phyloP scores from a whole-genome alignment of 2,329 filamentous ascomycete genomes.

The Nakataea oryzae region DNA sequence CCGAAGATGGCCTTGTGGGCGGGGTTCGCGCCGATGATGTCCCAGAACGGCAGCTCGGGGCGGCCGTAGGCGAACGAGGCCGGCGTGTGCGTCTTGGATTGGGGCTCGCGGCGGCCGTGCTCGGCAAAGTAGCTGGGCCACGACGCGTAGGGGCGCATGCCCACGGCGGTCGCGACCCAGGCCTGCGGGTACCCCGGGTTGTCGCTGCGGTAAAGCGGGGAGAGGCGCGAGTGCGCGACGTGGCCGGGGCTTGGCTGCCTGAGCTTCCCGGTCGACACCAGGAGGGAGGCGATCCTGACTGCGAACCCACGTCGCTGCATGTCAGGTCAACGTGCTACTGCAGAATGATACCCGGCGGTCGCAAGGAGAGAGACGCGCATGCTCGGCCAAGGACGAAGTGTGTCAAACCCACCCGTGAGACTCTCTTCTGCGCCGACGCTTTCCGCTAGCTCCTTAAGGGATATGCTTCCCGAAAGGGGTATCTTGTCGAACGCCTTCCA shows the following conservation, averaged over 20 bases:
- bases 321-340: not conserved
- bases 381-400: not conserved
- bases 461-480: not conserved
- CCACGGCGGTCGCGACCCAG: conserved; percentile 2
- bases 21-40: conserved; percentile 15
- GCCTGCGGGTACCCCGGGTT: not conserved
- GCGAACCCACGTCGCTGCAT: not conserved
- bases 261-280: not conserved
- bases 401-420: not conserved
- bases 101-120: conserved; percentile 20
- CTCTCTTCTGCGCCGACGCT: not conserved
- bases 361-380: no score
- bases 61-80: conserved; percentile 17
- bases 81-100: conserved; percentile 13
- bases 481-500: not conserved
- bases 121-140: conserved; percentile 20
- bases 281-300: not conserved
- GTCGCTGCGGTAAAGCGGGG: not conserved
- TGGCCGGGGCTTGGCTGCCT: not conserved
- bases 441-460: not conserved
- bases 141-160: conserved; percentile 12
- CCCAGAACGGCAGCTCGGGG: conserved; percentile 19
- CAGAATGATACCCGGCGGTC: not conserved
- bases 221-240: not conserved
- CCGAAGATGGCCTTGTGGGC: conserved; percentile 11